phyloP scores from a whole-genome alignment of 306 rosid genomes.

The Alnus rubra region DNA sequence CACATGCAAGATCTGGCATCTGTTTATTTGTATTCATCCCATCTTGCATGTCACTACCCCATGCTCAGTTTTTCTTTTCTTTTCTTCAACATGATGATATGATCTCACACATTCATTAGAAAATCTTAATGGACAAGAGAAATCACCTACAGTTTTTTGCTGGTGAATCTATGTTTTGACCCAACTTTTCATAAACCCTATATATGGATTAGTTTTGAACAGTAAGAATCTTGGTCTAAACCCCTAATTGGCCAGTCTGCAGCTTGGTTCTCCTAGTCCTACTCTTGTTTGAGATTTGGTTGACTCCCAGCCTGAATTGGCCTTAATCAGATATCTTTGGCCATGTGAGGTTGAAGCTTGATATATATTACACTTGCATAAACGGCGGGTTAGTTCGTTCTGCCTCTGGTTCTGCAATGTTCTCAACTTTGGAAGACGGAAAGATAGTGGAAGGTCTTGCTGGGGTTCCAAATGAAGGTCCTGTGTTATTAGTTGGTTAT shows the following conservation, averaged over 20 bases:
- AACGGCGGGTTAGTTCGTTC: slow-evolving; percentile 52
- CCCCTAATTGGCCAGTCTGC: background rate
- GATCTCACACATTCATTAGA: background rate
- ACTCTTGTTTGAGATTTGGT: background rate
- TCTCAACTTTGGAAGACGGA: slow-evolving; percentile 88
- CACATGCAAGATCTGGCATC: background rate
- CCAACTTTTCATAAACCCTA: background rate
- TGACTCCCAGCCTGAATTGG: background rate
- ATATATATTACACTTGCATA: slow-evolving; percentile 22
- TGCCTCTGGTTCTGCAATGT: slow-evolving; percentile 59
- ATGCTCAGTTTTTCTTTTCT: background rate
- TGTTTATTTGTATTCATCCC: background rate
- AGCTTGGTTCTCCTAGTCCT: background rate
- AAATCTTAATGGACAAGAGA: background rate
- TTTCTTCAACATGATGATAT: background rate
- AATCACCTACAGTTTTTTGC: background rate
- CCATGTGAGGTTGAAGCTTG: slow-evolving; percentile 9
- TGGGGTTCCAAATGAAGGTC: slow-evolving; percentile 92
- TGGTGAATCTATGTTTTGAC: background rate
- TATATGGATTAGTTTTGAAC: background rate
- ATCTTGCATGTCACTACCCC: background rate
- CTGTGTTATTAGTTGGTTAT: slow-evolving; percentile 80
- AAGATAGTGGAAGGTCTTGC: slow-evolving; percentile 78
- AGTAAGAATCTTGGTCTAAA: background rate
- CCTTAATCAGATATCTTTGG: slow-evolving; percentile 4